Evolutionary conservation across 1,139 yeast genomes (phyloP), one percentile per base, ranked within the genome.

Genomic region (Yamadazyma dendronema): DNA sequence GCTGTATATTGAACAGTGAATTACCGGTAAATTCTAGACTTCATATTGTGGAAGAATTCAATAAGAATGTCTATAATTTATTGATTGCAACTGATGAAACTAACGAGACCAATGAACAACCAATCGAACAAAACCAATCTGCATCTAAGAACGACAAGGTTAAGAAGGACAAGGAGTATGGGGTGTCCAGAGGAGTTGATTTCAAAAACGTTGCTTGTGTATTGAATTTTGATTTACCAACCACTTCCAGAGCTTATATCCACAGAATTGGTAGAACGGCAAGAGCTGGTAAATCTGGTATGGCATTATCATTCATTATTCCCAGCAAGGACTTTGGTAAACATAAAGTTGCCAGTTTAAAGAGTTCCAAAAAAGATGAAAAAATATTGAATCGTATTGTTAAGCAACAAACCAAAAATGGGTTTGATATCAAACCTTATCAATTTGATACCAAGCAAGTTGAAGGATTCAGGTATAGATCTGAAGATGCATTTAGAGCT

Each of bases 231-330:
- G 99, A 94, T 59, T 70, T 94, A 48, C 98, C 99, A 30, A 77
- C 88, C 3, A 81, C 95, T 4, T 83, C 97, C 4, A 84, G 84
- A 55, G 80, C 96, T 5, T 94, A 94, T 57, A 82, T 89, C 30
- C 99, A 94, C 61, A 79, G 99, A 57, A 78, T 94, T 33, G 99
- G 99, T 36, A 81, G 99, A 69, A 92, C 99, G 2, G 98, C 98
- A 4, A 81, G 99, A 62, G 98, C 96, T 5, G 96, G 96, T 35
- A 88, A 88, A 58, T 74, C 95, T 1, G 99, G 99, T 41, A 90
- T 89, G 79, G 85, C 97, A 0, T 74, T 94, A 42, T 89, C 97
- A 21, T 92, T 92, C 65, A 94, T 92, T 12, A 87, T 92, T 21
- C 89, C 95, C 13, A 65, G 68, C 28, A 84, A 81, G 42, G 90